A percentile compares a stretch with the other conserved stretches of the same genome.
Evolutionary conservation across 106 monocot genomes (phyloP).

Genomic region (Acanthochlamys bracteata): DNA sequence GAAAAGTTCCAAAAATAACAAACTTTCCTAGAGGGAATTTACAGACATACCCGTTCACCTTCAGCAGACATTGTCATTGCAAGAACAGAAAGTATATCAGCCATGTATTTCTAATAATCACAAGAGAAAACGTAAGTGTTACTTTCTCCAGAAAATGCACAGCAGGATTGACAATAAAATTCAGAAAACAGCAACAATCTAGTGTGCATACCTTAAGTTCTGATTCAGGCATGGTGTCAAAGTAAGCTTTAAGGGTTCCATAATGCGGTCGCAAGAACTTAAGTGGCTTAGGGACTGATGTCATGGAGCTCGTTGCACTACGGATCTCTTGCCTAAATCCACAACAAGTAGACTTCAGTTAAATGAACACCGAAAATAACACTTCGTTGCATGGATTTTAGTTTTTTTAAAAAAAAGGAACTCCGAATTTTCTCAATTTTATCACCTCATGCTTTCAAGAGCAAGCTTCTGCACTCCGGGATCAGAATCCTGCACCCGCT

Average conservation of each 20-base stretch:
- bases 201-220: slow-evolving; percentile 55
- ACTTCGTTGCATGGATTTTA: too few species aligned
- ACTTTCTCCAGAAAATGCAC: too few species aligned
- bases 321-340: slow-evolving; percentile 84
- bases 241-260: slow-evolving; percentile 72
- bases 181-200: neutral
- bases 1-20: too few species aligned
- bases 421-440: neutral
- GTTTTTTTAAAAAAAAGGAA: slow-evolving; percentile 3
- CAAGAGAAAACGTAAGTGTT: slow-evolving; percentile 2
- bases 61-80: slow-evolving; percentile 96
- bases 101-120: slow-evolving; percentile 73
- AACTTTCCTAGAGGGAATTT: too few species aligned
- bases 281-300: slow-evolving; percentile 88
- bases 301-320: slow-evolving; percentile 91
- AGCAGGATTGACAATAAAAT: too few species aligned
- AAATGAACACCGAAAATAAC: neutral
- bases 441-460: slow-evolving; percentile 93
- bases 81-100: slow-evolving; percentile 93
- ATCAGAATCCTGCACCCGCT: slow-evolving; percentile 78
- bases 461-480: slow-evolving; percentile 91
- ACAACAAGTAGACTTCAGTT: neutral
- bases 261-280: slow-evolving; percentile 94
- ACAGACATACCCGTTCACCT: slow-evolving; percentile 73
- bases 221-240: slow-evolving; percentile 68